These are phyloP conservation scores for Hypoxylon rickii DNA, from an alignment of 495 filamentous ascomycete species.

Conservation along the genomic window DNA sequence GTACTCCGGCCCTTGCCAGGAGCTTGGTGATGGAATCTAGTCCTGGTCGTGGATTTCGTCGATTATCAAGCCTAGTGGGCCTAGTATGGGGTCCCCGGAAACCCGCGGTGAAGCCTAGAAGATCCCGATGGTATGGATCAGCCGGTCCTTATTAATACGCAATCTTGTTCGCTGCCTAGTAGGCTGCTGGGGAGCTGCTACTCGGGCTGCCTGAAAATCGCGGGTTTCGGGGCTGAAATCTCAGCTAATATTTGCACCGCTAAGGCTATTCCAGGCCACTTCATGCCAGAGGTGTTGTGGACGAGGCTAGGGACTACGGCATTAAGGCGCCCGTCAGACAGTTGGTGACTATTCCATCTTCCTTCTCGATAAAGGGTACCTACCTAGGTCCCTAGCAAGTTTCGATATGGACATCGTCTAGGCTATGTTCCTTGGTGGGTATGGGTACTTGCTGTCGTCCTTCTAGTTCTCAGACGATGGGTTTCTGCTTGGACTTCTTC, in stretches of 20 bases:
- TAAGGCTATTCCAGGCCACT: conserved; percentile 50
- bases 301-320: conserved; percentile 39
- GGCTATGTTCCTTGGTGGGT: no score
- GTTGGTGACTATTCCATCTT: conserved; percentile 35
- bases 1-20: conserved; percentile 44
- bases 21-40: conserved; percentile 44
- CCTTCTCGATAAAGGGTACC: conserved; percentile 50
- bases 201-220: conserved; percentile 43
- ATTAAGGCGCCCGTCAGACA: conserved; percentile 50
- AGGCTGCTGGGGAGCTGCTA: no score
- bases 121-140: conserved; percentile 49
- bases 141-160: conserved; percentile 48
- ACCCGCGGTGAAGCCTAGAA: conserved; percentile 53
- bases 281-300: conserved; percentile 51
- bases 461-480: no score
- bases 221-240: conserved; percentile 46
- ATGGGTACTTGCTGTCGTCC: no score
- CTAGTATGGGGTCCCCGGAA: conserved; percentile 51
- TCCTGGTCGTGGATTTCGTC: conserved; percentile 47
- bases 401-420: no score
- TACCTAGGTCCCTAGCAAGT: no score
- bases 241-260: conserved; percentile 51
- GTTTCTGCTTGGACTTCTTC: no score
- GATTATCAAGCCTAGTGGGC: conserved; percentile 50
- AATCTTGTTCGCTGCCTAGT: conserved; percentile 7